Conservation (phyloP, 192 early-diverging fungal species). For the Rhizophlyctis rosea region DNA sequence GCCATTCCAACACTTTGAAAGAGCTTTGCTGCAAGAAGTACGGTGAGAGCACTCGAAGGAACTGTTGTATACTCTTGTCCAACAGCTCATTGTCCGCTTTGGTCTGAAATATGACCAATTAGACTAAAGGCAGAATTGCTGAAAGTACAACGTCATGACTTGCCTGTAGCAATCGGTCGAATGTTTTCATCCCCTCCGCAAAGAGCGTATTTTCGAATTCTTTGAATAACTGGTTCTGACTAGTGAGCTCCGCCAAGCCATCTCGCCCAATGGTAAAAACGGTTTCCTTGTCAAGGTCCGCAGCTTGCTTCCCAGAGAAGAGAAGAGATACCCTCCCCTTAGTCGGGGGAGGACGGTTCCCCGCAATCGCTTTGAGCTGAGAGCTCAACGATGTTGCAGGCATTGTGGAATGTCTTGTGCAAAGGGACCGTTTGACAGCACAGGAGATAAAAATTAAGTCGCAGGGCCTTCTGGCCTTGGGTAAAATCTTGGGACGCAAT, state of each 20-base stretch:
- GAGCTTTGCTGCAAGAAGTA: slow-evolving; percentile 82
- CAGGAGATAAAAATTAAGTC: neutral
- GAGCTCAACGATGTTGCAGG: slow-evolving; percentile 11
- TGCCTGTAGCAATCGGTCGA: slow-evolving; percentile 75
- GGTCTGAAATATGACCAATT: slow-evolving; percentile 43
- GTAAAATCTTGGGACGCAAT: too few relatives aligned
- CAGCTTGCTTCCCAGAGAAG: slow-evolving; percentile 78
- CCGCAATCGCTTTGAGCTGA: slow-evolving; percentile 27
- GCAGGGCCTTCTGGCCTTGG: too few relatives aligned
- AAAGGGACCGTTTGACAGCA: neutral
- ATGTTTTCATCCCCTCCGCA: slow-evolving; percentile 70
- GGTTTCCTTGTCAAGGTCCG: slow-evolving; percentile 83
- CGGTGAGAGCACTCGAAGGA: slow-evolving; percentile 76
- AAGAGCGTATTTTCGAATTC: slow-evolving; percentile 74
- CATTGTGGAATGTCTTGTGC: neutral
- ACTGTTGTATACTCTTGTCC: slow-evolving; percentile 69
- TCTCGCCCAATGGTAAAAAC: slow-evolving; percentile 79
- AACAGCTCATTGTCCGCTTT: slow-evolving; percentile 76
- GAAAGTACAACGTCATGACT: neutral
- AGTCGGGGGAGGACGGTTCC: slow-evolving; percentile 32
- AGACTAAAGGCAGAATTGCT: neutral
- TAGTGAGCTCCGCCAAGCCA: slow-evolving; percentile 72
- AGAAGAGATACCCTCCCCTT: slow-evolving; percentile 74
- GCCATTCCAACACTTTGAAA: slow-evolving; percentile 89
- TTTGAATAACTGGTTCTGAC: slow-evolving; percentile 61